Conservation (phyloP, 345 rosid species). For the Lepidium aucheri region DNA sequence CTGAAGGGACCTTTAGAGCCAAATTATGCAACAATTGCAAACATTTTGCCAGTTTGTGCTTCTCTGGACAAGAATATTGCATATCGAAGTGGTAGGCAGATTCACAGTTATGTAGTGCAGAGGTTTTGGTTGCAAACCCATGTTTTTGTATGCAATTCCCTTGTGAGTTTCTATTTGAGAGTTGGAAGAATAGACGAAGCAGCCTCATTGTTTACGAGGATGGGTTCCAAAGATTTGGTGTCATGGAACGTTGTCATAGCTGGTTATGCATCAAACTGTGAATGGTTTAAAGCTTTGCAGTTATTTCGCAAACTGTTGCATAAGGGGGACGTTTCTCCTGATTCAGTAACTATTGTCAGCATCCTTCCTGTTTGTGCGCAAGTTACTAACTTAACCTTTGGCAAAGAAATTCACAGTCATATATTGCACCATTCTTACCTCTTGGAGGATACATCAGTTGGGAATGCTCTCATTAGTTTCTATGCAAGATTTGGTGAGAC, state of each 20-base stretch:
- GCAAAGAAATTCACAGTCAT: conserved; percentile 34
- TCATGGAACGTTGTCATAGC: conserved; percentile 82
- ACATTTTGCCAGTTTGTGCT: conserved; percentile 54
- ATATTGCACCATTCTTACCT: conserved; percentile 20
- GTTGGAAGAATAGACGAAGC: conserved; percentile 49
- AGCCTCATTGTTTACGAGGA: conserved; percentile 49
- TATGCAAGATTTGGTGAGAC: conserved; percentile 52
- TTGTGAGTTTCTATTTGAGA: conserved; percentile 64
- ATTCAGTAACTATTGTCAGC: conserved; percentile 57
- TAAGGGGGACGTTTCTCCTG: conserved; percentile 34
- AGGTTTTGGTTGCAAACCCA: conserved; percentile 40
- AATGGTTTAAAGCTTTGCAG: conserved; percentile 53
- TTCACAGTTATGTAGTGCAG: conserved; percentile 54
- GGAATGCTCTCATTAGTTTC: conserved; percentile 43
- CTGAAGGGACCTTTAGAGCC: conserved; percentile 41
- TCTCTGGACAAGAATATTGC: conserved; percentile 36
- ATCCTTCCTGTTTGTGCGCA: conserved; percentile 69
- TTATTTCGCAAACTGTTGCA: conserved; percentile 42
- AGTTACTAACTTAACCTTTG: conserved; percentile 32
- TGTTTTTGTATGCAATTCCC: conserved; percentile 59
- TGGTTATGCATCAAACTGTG: conserved; percentile 56
- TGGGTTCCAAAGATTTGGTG: conserved; percentile 63
- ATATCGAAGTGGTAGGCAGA: conserved; percentile 45
- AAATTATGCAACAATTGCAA: conserved; percentile 50
- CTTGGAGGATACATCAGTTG: conserved; percentile 29